Conservation (phyloP, 2,329 filamentous ascomycete species). For the Ustulina deusta region DNA sequence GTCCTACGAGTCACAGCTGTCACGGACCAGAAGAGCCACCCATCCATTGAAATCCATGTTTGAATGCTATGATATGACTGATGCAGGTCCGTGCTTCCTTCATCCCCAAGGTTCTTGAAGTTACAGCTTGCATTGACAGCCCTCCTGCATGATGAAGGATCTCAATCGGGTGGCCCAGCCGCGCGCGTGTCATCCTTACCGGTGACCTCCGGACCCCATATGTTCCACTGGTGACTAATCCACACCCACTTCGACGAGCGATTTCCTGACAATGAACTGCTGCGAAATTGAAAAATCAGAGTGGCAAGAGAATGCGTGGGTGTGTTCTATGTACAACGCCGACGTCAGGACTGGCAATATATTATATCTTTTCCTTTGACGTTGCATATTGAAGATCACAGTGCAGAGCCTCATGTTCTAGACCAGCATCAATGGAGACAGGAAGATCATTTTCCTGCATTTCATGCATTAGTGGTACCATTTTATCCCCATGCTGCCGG, state of each 20-base stretch:
- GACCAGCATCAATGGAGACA: conserved; percentile 16
- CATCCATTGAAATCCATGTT: background rate
- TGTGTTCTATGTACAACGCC: background rate
- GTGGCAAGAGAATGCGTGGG: background rate
- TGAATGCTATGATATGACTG: background rate
- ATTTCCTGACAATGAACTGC: background rate
- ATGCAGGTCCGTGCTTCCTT: background rate
- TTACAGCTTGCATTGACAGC: background rate
- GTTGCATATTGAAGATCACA: background rate
- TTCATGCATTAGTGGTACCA: conserved; percentile 14
- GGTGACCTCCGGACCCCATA: background rate
- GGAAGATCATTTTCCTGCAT: conserved; percentile 21
- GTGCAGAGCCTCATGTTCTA: conserved; percentile 33
- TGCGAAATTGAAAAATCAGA: background rate
- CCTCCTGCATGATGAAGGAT: conserved; percentile 12
- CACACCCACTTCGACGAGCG: background rate
- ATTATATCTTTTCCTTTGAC: background rate
- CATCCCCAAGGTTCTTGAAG: background rate
- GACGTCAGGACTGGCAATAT: too few relatives aligned
- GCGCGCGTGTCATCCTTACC: conserved; percentile 18
- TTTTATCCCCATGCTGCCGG: conserved; percentile 3
- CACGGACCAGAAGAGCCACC: background rate
- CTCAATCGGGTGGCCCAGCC: conserved; percentile 6
- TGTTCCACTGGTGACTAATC: background rate
- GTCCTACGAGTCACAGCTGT: conserved; percentile 5